Evolutionary conservation across 2,329 filamentous ascomycete species (phyloP).

Genomic region (Talaromyces sp.): DNA sequence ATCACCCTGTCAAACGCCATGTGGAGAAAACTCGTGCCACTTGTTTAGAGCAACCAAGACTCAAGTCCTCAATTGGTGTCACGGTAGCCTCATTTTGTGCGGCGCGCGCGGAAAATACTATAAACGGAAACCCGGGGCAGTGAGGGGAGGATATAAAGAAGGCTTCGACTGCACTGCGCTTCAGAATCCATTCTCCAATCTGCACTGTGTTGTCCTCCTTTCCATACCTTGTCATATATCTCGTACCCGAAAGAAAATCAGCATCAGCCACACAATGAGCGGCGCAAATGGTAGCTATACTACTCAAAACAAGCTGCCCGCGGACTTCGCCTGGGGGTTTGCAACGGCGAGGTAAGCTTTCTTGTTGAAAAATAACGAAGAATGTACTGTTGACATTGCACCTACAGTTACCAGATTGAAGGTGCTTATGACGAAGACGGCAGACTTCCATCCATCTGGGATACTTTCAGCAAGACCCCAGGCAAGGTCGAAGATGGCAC

Average conservation of each 20-base stretch:
- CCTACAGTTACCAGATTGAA: constrained; percentile 78
- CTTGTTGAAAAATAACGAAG: neutral
- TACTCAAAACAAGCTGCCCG: constrained; percentile 45
- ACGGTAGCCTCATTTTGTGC: neutral
- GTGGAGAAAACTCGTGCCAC: neutral
- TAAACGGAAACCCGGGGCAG: neutral
- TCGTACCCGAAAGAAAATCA: neutral
- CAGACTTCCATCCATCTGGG: constrained; percentile 80
- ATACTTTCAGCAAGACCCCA: constrained; percentile 74
- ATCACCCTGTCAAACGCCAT: neutral
- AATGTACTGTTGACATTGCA: neutral
- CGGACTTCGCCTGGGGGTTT: constrained; percentile 74
- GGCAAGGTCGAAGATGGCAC: constrained; percentile 77
- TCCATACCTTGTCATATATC: neutral
- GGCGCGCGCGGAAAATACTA: neutral
- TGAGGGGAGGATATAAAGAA: neutral
- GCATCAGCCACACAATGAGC: neutral
- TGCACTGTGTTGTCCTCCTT: neutral
- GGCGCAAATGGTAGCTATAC: constrained; percentile 5
- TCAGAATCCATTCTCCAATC: neutral
- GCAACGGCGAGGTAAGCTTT: constrained; percentile 62
- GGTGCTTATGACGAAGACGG: constrained; percentile 69
- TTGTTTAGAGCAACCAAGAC: neutral
- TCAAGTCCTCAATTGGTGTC: neutral
- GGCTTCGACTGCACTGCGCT: neutral